Percentiles rank a stretch among this genome's conserved stretches.
Conservation (phyloP, 805 yeast species). For the Wickerhamiella parazyma region DNA sequence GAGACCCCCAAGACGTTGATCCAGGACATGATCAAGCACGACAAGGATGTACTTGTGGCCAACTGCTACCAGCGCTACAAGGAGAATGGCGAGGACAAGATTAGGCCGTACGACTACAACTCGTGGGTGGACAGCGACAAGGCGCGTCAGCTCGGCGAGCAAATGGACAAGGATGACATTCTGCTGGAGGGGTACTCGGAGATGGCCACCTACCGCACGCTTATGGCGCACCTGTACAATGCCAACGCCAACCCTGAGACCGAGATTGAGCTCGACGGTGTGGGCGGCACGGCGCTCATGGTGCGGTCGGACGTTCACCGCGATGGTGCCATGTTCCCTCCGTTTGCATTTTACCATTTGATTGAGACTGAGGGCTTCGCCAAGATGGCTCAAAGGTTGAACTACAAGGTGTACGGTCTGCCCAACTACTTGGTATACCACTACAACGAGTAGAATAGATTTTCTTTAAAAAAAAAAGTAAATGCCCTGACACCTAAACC, state of each 20-base stretch:
- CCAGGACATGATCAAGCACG: slow-evolving; percentile 75
- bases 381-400: slow-evolving; percentile 89
- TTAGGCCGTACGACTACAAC: slow-evolving; percentile 88
- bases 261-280: slow-evolving; percentile 87
- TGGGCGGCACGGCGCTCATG: slow-evolving; percentile 92
- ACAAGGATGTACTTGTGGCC: slow-evolving; percentile 80
- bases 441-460: slow-evolving; percentile 45
- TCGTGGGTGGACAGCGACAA: slow-evolving; percentile 71
- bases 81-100: slow-evolving; percentile 40
- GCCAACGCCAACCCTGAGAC: slow-evolving; percentile 46
- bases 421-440: slow-evolving; percentile 93
- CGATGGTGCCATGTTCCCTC: slow-evolving; percentile 99
- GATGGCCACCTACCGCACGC: slow-evolving; percentile 82
- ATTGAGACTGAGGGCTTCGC: slow-evolving; percentile 97
- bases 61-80: slow-evolving; percentile 79
- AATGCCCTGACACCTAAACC: too few species aligned
- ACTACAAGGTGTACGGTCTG: slow-evolving; percentile 80
- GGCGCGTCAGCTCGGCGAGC: slow-evolving; percentile 60
- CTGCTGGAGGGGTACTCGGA: slow-evolving; percentile 90
- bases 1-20: slow-evolving; percentile 75
- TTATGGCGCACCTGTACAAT: slow-evolving; percentile 83
- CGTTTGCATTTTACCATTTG: slow-evolving; percentile 91
- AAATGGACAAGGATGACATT: slow-evolving; percentile 75
- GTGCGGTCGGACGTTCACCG: slow-evolving; percentile 97
- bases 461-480: not conserved